Evolutionary conservation across 2,329 filamentous ascomycete genomes (phyloP), one percentile per base, ranked within the genome.

Genomic region (Fusarium tricinctum): DNA sequence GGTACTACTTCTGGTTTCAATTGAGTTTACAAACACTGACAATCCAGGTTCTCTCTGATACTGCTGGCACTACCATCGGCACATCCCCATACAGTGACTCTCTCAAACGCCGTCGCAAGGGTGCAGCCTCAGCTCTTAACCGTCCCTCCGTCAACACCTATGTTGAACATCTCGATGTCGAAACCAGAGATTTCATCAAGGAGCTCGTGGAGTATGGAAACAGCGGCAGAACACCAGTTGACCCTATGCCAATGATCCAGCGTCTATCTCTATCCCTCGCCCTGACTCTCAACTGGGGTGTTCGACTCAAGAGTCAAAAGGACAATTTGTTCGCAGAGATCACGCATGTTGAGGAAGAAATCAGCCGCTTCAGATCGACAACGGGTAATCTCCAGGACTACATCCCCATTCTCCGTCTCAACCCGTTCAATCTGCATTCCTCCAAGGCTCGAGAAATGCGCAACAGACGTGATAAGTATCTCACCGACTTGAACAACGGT

Each of bases 201-300:
- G 89, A 91, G 61, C 82, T 89, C 1, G 81, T 86, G 58, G 81
- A 83, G 20, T 86, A 89, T 63, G 89, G 89, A 5, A 78, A 84
- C 8, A 82, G 80, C 2, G 89, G 89, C 1, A 77, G 78, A 1
- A 78, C 78, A 3, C 81, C 86, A 0, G 84, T 91, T 0, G 87
- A 91, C 57, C 88, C 89, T 0, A 88, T 90, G 86, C 87, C 88
- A 1, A 88, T 90, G 85, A 90, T 91, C 45, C 89, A 91, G 70
- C 85, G 89, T 0, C 81, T 91, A 0, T 86, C 84, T 14, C 77
- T 91, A 5, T 89, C 85, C n/a, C 80, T 91, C 5, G 84, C 87
- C 0, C 75, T 91, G 26, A 91, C 89, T 0, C 78, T 91, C 17
- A 91, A 91, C 73, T 91, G 88, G 88, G 89, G 89, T 0, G 84